These are phyloP conservation scores for Tolypocladium nubicola DNA, from an alignment of 2,329 filamentous ascomycete genomes.

Conservation along the genomic window DNA sequence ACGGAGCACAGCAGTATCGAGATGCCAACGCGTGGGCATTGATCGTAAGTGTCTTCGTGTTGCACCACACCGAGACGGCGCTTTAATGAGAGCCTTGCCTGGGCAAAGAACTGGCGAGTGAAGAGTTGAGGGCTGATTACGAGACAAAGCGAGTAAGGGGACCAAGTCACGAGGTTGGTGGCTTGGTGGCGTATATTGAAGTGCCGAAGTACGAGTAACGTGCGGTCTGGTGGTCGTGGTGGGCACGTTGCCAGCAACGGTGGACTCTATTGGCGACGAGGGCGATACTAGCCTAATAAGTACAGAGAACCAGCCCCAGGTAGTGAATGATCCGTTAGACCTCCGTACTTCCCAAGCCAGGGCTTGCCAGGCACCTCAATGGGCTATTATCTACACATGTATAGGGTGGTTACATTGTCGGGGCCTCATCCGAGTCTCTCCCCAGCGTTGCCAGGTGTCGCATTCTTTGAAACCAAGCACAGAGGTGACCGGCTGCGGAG, in stretches of 20 bases:
- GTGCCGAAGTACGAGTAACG: neutral
- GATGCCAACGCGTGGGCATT: neutral
- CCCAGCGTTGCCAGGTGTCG: neutral
- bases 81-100: neutral
- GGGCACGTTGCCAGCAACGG: neutral
- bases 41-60: neutral
- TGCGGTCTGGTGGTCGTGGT: neutral
- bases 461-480: neutral
- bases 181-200: neutral
- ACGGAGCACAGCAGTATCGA: neutral
- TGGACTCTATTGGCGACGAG: neutral
- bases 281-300: too few species aligned
- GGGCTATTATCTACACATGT: neutral
- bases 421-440: neutral
- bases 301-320: too few species aligned
- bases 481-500: neutral
- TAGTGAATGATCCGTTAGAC: too few species aligned
- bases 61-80: neutral
- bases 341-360: too few species aligned
- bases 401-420: neutral
- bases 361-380: too few species aligned
- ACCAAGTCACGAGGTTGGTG: neutral
- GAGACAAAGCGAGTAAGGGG: neutral
- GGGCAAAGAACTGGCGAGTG: neutral
- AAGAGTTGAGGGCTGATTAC: neutral